Evolutionary conservation across 805 yeast species (phyloP), one percentile per base, ranked within the genome.

Genomic region (Teunomyces gatunensis): DNA sequence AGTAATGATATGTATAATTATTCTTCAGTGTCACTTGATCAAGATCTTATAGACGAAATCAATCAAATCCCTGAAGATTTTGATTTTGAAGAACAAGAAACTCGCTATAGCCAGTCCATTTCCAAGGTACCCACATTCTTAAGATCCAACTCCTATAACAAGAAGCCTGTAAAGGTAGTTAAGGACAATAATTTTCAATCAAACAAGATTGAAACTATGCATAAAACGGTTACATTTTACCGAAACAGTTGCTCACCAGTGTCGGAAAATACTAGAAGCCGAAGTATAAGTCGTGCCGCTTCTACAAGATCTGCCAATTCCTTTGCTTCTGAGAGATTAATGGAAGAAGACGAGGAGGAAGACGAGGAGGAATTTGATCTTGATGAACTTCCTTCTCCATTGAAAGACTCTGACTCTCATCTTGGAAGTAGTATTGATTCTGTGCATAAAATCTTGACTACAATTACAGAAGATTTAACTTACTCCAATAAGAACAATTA

Each of bases 21-120:
- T 23, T 13, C 40, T 0, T 30, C n/a, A 5, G 40, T 23, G 2
- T 37, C 25, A 20, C 40, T 49, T 5, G 56, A 73, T 47, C 77
- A 74, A n/a, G 69, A 70, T 17, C 61, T 74, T 12, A 47, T 79
- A 17, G 83, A 78, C 52, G 84, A 79, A 56, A 77, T 75, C 41
- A 79, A 79, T 50, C 65, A 59, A 2, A 65, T 79, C 4, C 80
- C 83, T 1, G 79, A 73, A 48, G 76, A 71, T 52, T 71, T 55
- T 52, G 76, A 72, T 45, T 70, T 70, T 47, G 67, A 64, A 23
- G 29, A 52, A 55, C 9, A 39, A 51, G 47, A 46, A 49, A 32
- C 34, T 2, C 7, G 6, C 33, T n/a, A 27, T 12, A n/a, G 12
- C 40, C 15, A 35, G 29, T 10, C 25, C 6, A 25, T 18, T 2